Base-by-base conservation (phyloP, 805 yeast species). In the Kuraishia molischiana region DNA sequence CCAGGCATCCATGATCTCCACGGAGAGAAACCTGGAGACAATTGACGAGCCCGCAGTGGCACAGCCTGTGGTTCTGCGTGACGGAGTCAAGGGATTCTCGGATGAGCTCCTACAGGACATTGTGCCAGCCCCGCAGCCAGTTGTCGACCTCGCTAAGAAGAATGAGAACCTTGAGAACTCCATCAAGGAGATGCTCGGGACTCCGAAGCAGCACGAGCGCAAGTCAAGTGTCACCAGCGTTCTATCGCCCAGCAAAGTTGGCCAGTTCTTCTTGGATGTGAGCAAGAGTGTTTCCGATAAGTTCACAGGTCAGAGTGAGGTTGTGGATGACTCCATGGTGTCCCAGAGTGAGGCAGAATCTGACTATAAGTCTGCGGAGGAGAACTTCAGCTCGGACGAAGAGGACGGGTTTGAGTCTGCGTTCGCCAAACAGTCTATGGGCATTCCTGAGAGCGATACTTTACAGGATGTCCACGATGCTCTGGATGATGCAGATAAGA, bases 11-110 rank as follows among this genome's bases (percentile, higher is more conserved):
- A 50, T 56, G 22, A 40, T 45, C 10, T 49, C 58, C 2, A 50
- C 41, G 9, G 59, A 56, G 15, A 37, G 61, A 29, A 40, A 47
- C 19, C 38, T 57, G 26, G 45, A 44, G 8, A 56, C 61, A 1
- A 45, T 32, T 20, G 35, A 42, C 19, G 35, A 45, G 10, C 44
- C 50, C 19, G 43, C 41, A 24, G 40, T 43, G 6, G 34, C 50
- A 4, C 24, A 36, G 4, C 40, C 43, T 19, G 19, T 50, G 5
- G 45, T 42, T 10, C 18, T 45, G 24, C 38, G 29, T 20, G 56
- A 52, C 24, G 55, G 52, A 11, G 41, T 45, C 10, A 46, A 41
- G 30, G 53, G 52, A 3, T 42, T 47, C 24, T 40, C 44, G 21
- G 49, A 54, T 37, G 43, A 50, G 13, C 38, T 35, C 18, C 38